These are phyloP conservation scores for Stygiomarasmius scandens DNA, from an alignment of 1,284 basidiomycete species.

Conservation along the genomic window DNA sequence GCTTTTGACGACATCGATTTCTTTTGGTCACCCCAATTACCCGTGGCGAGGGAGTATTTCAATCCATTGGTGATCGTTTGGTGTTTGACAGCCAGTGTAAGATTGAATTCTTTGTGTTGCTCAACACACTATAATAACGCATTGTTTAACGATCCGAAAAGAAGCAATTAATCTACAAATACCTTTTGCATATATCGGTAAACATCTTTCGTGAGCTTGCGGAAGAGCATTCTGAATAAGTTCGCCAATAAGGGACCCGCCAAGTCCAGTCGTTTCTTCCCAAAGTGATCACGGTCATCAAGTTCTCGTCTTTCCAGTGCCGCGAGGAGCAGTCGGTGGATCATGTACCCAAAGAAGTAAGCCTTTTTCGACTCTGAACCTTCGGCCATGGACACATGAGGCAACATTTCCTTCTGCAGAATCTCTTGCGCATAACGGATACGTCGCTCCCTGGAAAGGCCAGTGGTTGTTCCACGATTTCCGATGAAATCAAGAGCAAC, in stretches of 20 bases:
- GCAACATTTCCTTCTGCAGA: slow-evolving; percentile 97
- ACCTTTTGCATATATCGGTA: slow-evolving; percentile 98
- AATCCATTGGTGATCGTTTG: slow-evolving; percentile 98
- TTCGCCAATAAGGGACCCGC: slow-evolving; percentile 95
- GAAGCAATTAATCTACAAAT: slow-evolving; percentile 16
- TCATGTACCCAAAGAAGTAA: slow-evolving; percentile 99
- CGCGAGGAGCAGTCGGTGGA: slow-evolving; percentile 92
- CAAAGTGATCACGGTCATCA: slow-evolving; percentile 99
- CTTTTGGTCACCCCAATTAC: slow-evolving; percentile 99
- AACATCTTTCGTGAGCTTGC: slow-evolving; percentile 95
- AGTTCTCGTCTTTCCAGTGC: slow-evolving; percentile 94
- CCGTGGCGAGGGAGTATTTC: slow-evolving; percentile 97
- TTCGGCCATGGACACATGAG: slow-evolving; percentile 95
- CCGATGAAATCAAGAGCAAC: slow-evolving; percentile 98
- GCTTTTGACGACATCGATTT: slow-evolving; percentile 98
- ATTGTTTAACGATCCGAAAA: slow-evolving; percentile 11
- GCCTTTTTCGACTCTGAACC: slow-evolving; percentile 98
- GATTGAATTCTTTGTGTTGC: slow-evolving; percentile 93
- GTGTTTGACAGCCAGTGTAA: slow-evolving; percentile 91
- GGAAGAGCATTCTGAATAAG: slow-evolving; percentile 97
- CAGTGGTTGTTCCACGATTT: slow-evolving; percentile 94
- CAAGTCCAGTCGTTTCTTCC: slow-evolving; percentile 96
- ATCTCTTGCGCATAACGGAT: slow-evolving; percentile 98
- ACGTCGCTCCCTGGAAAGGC: slow-evolving; percentile 89
- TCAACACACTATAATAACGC: slow-evolving; percentile 83